Percentiles rank a stretch among this genome's conserved stretches.
These are phyloP conservation scores for Arthromyces matolae DNA, from an alignment of 768 basidiomycete species.

Conservation along the genomic window DNA sequence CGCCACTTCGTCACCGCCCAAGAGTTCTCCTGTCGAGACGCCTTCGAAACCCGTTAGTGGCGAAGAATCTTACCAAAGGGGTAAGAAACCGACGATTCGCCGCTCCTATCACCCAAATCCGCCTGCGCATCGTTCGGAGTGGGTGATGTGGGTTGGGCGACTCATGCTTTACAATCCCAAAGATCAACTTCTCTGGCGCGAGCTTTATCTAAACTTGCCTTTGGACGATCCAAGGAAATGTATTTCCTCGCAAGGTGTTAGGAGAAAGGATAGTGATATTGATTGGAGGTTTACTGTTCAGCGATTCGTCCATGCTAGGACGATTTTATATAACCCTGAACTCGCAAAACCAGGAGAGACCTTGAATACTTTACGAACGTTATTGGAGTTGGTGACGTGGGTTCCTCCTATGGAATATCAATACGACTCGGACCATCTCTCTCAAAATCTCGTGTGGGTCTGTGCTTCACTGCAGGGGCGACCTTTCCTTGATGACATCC, in stretches of 20 bases:
- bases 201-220: slow-evolving; percentile 56
- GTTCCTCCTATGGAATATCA: slow-evolving; percentile 32
- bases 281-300: slow-evolving; percentile 57
- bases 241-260: slow-evolving; percentile 31
- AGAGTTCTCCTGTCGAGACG: no score
- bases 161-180: slow-evolving; percentile 42
- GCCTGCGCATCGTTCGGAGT: no score
- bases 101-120: no score
- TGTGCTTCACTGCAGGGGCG: slow-evolving; percentile 39
- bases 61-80: no score
- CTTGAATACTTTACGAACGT: slow-evolving; percentile 38
- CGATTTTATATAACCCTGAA: slow-evolving; percentile 34
- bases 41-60: no score
- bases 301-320: slow-evolving; percentile 50
- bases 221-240: slow-evolving; percentile 64
- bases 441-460: slow-evolving; percentile 52
- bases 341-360: slow-evolving; percentile 42
- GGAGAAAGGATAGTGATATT: slow-evolving; percentile 32
- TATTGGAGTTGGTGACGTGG: slow-evolving; percentile 46
- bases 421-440: slow-evolving; percentile 27
- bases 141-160: no score
- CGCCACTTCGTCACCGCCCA: no score
- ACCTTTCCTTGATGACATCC: slow-evolving; percentile 39
- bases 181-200: slow-evolving; percentile 57
- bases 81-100: no score